Evolutionary conservation across 2,329 filamentous ascomycete genomes (phyloP).

Genomic region (Colletotrichum shisoi): DNA sequence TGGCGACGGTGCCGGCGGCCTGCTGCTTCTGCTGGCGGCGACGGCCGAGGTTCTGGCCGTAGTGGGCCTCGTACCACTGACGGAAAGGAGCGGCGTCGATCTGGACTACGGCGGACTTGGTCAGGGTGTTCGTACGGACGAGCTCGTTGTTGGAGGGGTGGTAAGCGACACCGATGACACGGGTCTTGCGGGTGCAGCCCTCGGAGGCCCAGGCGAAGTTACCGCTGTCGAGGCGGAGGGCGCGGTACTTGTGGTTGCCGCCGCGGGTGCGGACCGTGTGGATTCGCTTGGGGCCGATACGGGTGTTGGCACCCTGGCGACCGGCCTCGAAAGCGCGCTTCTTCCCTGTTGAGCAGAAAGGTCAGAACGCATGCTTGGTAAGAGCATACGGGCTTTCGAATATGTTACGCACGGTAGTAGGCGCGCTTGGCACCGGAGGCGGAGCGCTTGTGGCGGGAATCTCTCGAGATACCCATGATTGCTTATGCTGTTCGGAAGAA

Average conservation of each 20-base stretch:
- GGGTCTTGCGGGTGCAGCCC: conserved; percentile 97
- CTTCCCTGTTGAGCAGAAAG: conserved; percentile 75
- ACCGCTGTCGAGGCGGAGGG: conserved; percentile 95
- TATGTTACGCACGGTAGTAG: conserved; percentile 79
- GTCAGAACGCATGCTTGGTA: conserved; percentile 74
- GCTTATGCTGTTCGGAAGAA: conserved; percentile 66
- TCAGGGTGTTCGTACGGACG: conserved; percentile 99
- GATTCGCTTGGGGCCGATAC: conserved; percentile 96
- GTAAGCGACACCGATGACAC: conserved; percentile 97
- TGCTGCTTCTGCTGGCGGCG: conserved; percentile 84
- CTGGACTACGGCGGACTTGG: conserved; percentile 98
- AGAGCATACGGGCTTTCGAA: conserved; percentile 73
- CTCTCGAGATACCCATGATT: conserved; percentile 99
- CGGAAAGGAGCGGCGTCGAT: conserved; percentile 98
- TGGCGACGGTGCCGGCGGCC: conserved; percentile 60
- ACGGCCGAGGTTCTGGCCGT: conserved; percentile 88
- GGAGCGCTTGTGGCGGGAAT: conserved; percentile 99
- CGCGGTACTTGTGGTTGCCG: conserved; percentile 99
- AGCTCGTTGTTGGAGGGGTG: conserved; percentile 99
- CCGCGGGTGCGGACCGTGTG: conserved; percentile 96
- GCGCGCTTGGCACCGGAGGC: conserved; percentile 97
- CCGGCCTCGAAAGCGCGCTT: conserved; percentile 99
- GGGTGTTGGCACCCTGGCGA: conserved; percentile 98
- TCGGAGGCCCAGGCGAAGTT: conserved; percentile 99
- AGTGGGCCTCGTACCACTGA: conserved; percentile 99